Conservation (phyloP, 2,329 filamentous ascomycete species). For the Botrytis aclada region DNA sequence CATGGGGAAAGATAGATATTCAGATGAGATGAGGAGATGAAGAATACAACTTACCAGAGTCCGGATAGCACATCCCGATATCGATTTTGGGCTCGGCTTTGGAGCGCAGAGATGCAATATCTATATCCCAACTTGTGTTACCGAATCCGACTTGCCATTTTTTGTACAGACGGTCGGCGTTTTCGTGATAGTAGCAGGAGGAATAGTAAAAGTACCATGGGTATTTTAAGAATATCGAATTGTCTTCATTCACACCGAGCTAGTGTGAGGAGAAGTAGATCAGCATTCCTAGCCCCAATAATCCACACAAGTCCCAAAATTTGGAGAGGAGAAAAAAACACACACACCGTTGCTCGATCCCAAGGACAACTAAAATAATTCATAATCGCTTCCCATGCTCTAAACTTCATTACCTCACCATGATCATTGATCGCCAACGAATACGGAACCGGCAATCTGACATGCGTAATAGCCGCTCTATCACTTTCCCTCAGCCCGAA, state of each 20-base stretch:
- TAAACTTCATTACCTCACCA: neutral
- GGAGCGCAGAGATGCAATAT: slow-evolving; percentile 22
- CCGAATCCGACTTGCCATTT: slow-evolving; percentile 26
- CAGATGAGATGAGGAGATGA: neutral
- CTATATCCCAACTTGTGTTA: slow-evolving; percentile 25
- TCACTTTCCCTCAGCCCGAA: slow-evolving; percentile 24
- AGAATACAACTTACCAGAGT: neutral
- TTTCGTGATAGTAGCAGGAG: slow-evolving; percentile 24
- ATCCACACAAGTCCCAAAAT: neutral
- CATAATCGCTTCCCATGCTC: slow-evolving; percentile 22
- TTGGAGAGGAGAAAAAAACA: neutral
- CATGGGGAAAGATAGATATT: neutral
- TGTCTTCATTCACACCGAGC: neutral
- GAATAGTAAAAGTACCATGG: slow-evolving; percentile 29
- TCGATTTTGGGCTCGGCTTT: slow-evolving; percentile 15
- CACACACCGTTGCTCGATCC: slow-evolving; percentile 25
- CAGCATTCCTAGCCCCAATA: neutral
- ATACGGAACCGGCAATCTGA: slow-evolving; percentile 23
- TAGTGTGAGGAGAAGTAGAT: neutral
- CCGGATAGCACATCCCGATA: slow-evolving; percentile 6
- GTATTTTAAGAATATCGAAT: slow-evolving; percentile 5
- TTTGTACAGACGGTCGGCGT: slow-evolving; percentile 24
- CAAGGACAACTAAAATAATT: slow-evolving; percentile 31
- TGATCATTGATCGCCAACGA: neutral
- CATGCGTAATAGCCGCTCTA: slow-evolving; percentile 25